Conservation (phyloP, 495 filamentous ascomycete species). For the Rostrohypoxylon terebratum region DNA sequence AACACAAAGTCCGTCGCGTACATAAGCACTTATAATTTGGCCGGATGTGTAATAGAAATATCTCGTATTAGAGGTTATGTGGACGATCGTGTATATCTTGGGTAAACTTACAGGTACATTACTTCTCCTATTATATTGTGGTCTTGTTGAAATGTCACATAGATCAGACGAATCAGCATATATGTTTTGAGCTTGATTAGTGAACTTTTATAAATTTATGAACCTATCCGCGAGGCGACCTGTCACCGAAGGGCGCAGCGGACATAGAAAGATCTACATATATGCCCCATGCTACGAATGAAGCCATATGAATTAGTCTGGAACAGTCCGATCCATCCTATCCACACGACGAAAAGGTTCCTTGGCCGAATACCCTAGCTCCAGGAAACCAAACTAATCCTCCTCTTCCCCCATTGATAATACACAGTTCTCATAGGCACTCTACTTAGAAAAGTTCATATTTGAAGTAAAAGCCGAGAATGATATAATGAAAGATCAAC, state of each 20-base stretch:
- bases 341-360: neutral
- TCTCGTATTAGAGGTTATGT: neutral
- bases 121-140: neutral
- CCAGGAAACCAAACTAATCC: neutral
- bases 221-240: neutral
- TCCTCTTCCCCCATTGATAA: neutral
- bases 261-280: neutral
- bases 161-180: neutral
- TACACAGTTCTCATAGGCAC: neutral
- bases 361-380: neutral
- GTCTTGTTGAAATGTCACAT: neutral
- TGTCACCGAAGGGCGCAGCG: neutral
- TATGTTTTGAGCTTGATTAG: neutral
- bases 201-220: neutral
- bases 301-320: neutral
- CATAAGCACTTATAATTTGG: neutral
- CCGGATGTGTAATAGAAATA: neutral
- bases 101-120: neutral
- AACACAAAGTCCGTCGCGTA: constrained; percentile 4
- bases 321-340: neutral
- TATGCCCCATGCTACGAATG: neutral
- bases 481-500: too few relatives aligned
- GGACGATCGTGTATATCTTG: neutral
- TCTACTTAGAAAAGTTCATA: too few relatives aligned
- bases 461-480: too few relatives aligned